A percentile compares a stretch with the other conserved stretches of the same genome.
These are phyloP conservation scores for Oemleria cerasiformis DNA, from an alignment of 306 rosid species.

Conservation along the genomic window DNA sequence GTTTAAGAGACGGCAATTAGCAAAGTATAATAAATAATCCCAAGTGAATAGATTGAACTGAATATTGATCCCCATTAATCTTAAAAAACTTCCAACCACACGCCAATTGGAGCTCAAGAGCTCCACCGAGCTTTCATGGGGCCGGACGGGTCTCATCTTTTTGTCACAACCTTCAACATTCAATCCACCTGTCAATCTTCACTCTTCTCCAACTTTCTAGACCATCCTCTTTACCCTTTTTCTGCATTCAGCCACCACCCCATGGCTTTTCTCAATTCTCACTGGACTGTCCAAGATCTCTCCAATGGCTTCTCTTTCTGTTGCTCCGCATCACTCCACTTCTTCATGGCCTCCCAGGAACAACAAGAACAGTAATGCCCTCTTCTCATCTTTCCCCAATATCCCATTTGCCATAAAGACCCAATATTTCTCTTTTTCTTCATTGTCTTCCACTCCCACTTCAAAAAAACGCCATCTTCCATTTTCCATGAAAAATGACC, in stretches of 20 bases:
- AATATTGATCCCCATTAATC: background rate
- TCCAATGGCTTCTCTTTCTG: constrained; percentile 54
- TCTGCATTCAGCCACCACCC: background rate
- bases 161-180: constrained; percentile 18
- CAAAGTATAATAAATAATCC: too few species aligned
- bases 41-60: too few species aligned
- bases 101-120: background rate
- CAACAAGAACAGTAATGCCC: constrained; percentile 8
- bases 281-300: constrained; percentile 1
- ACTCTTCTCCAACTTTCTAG: constrained; percentile 38
- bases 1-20: too few species aligned
- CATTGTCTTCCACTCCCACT: too few species aligned
- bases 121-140: background rate
- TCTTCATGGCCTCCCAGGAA: constrained; percentile 22
- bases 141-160: background rate
- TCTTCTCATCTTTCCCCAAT: constrained; percentile 11
- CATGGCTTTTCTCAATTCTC: constrained; percentile 8
- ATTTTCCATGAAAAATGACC: constrained; percentile 45
- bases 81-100: constrained; percentile 1
- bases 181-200: constrained; percentile 26
- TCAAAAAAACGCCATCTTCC: constrained; percentile 15
- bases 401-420: constrained; percentile 14
- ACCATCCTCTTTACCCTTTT: constrained; percentile 3
- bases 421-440: constrained; percentile 28
- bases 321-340: constrained; percentile 26